Evolutionary conservation across 345 rosid species (phyloP), one percentile per base, ranked within the genome.

Genomic region (Eutrema japonicum): DNA sequence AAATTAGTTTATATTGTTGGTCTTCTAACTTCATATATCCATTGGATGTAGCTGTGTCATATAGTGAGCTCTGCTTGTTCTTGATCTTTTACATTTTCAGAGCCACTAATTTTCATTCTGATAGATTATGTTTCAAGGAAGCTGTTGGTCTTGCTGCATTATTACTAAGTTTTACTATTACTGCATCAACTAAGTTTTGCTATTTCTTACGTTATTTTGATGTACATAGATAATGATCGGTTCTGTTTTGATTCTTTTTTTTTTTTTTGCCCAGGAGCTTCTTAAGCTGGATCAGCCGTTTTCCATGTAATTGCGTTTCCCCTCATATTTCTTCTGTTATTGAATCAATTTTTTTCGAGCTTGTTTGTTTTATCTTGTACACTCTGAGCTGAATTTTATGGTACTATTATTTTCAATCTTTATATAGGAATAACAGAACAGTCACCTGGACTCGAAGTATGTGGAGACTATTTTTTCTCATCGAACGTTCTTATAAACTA

Each of bases 391-490:
- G 14, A 62, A 47, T 62, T 18, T 30, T 8, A 16, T 64, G 59
- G 64, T 76, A 33, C 46, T 46, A 70, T 55, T 63, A 26, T 48
- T 56, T 48, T 54, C 43, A 16, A 53, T 54, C 5, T 43, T 55
- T 47, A 32, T 68, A 30, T 63, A 76, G 79, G 49, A 52, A 77
- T 55, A 70, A 70, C 41, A 22, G 43, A 52, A 86, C 87, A 68
- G 83, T 94, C 70, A 81, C 84, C 42, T 83, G 90, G 90, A 94
- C 98, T 37, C 80, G 51, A 77, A 89, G 93, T 82, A 88, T 91
- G 97, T 72, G 78, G 87, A 91, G 98, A 78, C 78, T 94, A 82
- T 87, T 67, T 80, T 89, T 83, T 74, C 97, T 94, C 58, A 86
- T 94, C 22, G 80, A 69, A 70, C 90, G 88, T 64, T 94, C 93